Conservation (phyloP, 2,329 filamentous ascomycete species). For the Epichloe festucae region DNA sequence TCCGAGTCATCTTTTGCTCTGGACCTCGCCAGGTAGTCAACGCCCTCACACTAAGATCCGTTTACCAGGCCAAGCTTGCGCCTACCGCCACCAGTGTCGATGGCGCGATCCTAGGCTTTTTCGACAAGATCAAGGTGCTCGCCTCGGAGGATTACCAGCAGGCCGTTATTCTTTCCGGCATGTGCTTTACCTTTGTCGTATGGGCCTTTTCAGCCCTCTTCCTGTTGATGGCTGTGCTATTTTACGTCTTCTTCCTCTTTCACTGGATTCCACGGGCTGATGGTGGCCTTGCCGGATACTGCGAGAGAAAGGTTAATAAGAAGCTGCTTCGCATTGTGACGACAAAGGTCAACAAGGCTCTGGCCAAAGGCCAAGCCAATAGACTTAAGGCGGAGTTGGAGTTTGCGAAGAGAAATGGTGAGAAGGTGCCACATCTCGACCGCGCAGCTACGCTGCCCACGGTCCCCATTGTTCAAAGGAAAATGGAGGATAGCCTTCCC, state of each 20-base stretch:
- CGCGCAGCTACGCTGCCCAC: conserved; percentile 57
- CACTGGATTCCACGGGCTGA: conserved; percentile 78
- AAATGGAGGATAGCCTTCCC: conserved; percentile 35
- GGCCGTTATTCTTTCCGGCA: conserved; percentile 71
- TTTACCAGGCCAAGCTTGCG: conserved; percentile 65
- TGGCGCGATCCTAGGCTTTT: conserved; percentile 60
- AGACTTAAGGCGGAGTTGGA: conserved; percentile 37
- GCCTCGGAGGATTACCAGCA: conserved; percentile 64
- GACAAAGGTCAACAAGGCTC: conserved; percentile 74
- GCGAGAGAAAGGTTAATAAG: conserved; percentile 80
- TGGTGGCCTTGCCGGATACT: conserved; percentile 72
- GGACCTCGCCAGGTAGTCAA: conserved; percentile 89
- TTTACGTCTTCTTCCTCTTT: conserved; percentile 84
- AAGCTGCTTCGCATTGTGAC: conserved; percentile 74
- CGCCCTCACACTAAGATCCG: conserved; percentile 73
- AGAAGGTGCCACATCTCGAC: conserved; percentile 30
- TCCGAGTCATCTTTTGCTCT: conserved; percentile 80
- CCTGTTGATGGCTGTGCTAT: conserved; percentile 59
- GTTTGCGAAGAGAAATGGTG: conserved; percentile 39
- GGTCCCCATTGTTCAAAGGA: conserved; percentile 27
- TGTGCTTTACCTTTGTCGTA: conserved; percentile 83
- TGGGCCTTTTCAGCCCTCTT: conserved; percentile 74
- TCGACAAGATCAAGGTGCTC: conserved; percentile 64
- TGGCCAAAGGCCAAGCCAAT: conserved; percentile 62
- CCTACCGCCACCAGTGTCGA: conserved; percentile 37